Percentiles rank a stretch among this genome's conserved stretches.
phyloP scores from a whole-genome alignment of 1,139 yeast genomes.

The Suhomyces bokatorum region DNA sequence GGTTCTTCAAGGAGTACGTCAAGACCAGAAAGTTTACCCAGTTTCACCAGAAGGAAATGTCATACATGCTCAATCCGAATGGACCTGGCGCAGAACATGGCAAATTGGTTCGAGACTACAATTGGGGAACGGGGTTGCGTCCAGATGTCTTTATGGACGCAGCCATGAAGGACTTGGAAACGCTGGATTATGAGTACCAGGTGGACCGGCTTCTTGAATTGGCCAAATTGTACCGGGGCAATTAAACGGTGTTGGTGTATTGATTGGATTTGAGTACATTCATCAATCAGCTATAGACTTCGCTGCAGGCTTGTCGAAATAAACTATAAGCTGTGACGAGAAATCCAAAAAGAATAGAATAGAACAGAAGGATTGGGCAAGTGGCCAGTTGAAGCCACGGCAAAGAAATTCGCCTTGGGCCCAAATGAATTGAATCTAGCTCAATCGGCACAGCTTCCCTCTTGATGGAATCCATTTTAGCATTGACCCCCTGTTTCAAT shows the following conservation, averaged over 20 bases:
- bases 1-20: constrained; percentile 27
- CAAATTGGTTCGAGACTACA: constrained; percentile 11
- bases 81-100: constrained; percentile 10
- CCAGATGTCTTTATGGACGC: constrained; percentile 32
- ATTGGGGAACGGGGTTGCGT: constrained; percentile 20
- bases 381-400: too few relatives aligned
- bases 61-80: constrained; percentile 14
- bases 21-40: constrained; percentile 27
- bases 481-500: too few relatives aligned
- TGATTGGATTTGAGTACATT: too few relatives aligned
- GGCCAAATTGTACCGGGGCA: constrained; percentile 1
- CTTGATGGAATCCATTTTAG: too few relatives aligned
- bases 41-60: constrained; percentile 31
- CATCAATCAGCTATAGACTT: too few relatives aligned
- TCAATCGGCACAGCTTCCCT: too few relatives aligned
- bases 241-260: neutral
- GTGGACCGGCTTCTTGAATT: constrained; percentile 14
- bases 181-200: constrained; percentile 17
- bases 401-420: too few relatives aligned
- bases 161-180: constrained; percentile 19
- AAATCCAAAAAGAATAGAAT: too few relatives aligned
- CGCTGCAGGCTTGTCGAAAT: too few relatives aligned
- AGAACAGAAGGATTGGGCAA: too few relatives aligned
- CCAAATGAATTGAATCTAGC: too few relatives aligned
- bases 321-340: too few relatives aligned